Conservation (phyloP, 768 basidiomycete genomes). For the Trametes cinnabarina region DNA sequence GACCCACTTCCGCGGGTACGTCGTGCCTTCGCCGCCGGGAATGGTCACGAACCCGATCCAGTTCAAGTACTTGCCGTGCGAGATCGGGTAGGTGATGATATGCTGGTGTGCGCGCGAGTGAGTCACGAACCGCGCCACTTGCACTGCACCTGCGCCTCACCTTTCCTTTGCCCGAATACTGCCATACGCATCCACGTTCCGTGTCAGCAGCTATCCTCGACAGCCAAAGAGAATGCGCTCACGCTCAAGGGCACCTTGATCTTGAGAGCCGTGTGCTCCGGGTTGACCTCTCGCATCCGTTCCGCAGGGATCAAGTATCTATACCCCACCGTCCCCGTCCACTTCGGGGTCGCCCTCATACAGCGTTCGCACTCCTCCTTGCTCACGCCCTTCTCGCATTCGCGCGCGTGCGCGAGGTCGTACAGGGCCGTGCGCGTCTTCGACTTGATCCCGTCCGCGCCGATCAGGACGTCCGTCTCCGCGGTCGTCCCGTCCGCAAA, state of each 20-base stretch:
- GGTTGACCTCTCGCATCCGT: slow-evolving; percentile 20
- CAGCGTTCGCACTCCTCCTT: slow-evolving; percentile 15
- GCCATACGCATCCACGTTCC: neutral
- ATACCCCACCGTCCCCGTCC: slow-evolving; percentile 29
- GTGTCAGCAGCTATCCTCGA: neutral
- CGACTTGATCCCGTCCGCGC: slow-evolving; percentile 31
- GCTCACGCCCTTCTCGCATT: neutral
- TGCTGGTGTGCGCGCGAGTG: no score
- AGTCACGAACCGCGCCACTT: no score
- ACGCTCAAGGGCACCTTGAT: slow-evolving; percentile 12
- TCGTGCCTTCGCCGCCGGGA: slow-evolving; percentile 22
- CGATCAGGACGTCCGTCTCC: slow-evolving; percentile 26
- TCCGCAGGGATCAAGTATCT: slow-evolving; percentile 26
- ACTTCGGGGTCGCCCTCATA: slow-evolving; percentile 21
- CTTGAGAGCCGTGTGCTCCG: slow-evolving; percentile 14
- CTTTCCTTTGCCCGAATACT: slow-evolving; percentile 25
- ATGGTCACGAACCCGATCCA: slow-evolving; percentile 24
- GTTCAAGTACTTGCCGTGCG: slow-evolving; percentile 26
- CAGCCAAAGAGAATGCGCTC: neutral
- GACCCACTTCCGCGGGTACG: slow-evolving; percentile 26
- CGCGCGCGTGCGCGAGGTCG: slow-evolving; percentile 12
- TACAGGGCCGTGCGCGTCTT: slow-evolving; percentile 25
- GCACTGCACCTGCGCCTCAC: no score
- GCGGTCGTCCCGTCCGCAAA: slow-evolving; percentile 25
- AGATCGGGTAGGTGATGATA: slow-evolving; percentile 29